These are phyloP conservation scores for Paramecium octaurelia DNA, from an alignment of 73 alveolate species.

Conservation along the genomic window DNA sequence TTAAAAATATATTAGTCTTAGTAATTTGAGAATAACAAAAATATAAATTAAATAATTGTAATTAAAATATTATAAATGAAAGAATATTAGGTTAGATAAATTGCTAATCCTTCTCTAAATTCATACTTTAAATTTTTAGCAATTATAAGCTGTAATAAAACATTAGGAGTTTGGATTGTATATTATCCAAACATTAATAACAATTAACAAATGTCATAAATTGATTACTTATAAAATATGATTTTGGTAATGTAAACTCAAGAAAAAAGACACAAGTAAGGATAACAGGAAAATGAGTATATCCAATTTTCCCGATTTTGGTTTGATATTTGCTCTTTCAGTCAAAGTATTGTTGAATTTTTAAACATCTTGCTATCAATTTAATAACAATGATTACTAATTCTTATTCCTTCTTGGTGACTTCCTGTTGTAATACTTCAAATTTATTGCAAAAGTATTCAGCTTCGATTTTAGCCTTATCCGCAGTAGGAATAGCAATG, in stretches of 20 bases:
- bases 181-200: not conserved
- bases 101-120: too few species aligned
- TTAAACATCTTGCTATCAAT: not conserved
- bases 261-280: not conserved
- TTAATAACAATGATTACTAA: not conserved
- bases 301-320: not conserved
- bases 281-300: not conserved
- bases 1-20: too few species aligned
- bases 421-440: not conserved
- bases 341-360: not conserved
- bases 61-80: too few species aligned
- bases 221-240: not conserved
- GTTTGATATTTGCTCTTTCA: not conserved
- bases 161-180: not conserved
- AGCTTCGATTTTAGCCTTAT: not conserved
- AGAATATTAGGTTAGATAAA: too few species aligned
- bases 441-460: conserved; percentile 24
- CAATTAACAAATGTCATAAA: not conserved
- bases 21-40: too few species aligned
- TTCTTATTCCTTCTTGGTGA: not conserved
- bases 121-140: too few species aligned
- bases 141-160: not conserved
- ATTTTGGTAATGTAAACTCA: not conserved
- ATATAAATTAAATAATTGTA: too few species aligned
- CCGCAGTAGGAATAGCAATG: not conserved